A percentile compares a stretch with the other conserved stretches of the same genome.
phyloP scores from a whole-genome alignment of 371 early-diverging fungal genomes.

The Cladochytrium tenue region DNA sequence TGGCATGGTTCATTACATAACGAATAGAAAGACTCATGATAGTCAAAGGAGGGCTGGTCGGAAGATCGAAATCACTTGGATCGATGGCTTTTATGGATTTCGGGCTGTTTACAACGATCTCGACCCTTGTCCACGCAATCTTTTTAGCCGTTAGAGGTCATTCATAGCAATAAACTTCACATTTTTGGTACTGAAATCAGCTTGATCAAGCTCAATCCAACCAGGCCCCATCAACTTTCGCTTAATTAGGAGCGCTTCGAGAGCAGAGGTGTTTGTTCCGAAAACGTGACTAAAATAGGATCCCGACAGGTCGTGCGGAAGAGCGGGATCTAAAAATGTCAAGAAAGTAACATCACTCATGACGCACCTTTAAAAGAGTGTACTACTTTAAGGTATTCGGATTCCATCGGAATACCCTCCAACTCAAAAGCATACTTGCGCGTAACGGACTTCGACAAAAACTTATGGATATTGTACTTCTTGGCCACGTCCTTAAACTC shows the following conservation, averaged over 20 bases:
- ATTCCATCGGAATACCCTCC: slow-evolving; percentile 75
- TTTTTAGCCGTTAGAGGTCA: slow-evolving; percentile 22
- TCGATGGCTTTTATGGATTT: slow-evolving; percentile 57
- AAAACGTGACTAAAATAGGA: slow-evolving; percentile 84
- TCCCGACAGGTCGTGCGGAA: slow-evolving; percentile 73
- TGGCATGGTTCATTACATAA: slow-evolving; percentile 78
- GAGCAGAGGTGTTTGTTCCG: slow-evolving; percentile 82
- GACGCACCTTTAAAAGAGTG: slow-evolving; percentile 70
- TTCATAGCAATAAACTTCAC: not conserved
- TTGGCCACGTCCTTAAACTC: slow-evolving; percentile 72
- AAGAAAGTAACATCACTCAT: not conserved
- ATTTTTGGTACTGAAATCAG: slow-evolving; percentile 34
- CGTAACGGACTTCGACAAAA: slow-evolving; percentile 52
- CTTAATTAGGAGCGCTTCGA: slow-evolving; percentile 92
- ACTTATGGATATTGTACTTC: slow-evolving; percentile 55
- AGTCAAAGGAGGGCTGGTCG: slow-evolving; percentile 73
- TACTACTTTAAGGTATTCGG: slow-evolving; percentile 84
- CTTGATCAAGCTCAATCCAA: slow-evolving; percentile 78
- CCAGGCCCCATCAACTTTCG: slow-evolving; percentile 96
- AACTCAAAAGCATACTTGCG: slow-evolving; percentile 94
- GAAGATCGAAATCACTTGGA: slow-evolving; percentile 35
- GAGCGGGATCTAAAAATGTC: slow-evolving; percentile 56
- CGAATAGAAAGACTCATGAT: slow-evolving; percentile 82
- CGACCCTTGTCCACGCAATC: slow-evolving; percentile 86
- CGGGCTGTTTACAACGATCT: slow-evolving; percentile 68